These are phyloP conservation scores for Quercus phellos DNA, from an alignment of 331 rosid genomes.

Conservation along the genomic window DNA sequence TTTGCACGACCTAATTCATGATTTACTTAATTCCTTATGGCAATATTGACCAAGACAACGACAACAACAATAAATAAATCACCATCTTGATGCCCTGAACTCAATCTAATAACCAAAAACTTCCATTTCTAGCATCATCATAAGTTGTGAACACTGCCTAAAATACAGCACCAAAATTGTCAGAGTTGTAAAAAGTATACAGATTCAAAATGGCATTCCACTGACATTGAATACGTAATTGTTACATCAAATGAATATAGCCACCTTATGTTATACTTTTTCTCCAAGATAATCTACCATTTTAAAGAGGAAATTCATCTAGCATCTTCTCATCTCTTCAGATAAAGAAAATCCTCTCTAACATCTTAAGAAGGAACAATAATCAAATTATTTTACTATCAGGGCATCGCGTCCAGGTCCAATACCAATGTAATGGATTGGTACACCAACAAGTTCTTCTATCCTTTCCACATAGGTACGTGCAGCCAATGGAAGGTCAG, in stretches of 20 bases:
- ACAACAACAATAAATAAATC: background rate
- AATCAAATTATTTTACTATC: conserved; percentile 48
- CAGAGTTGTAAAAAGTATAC: background rate
- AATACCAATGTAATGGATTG: conserved; percentile 85
- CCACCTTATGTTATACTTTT: background rate
- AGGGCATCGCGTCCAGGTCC: conserved; percentile 97
- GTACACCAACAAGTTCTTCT: conserved; percentile 80
- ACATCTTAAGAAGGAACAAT: background rate
- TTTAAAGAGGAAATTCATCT: background rate
- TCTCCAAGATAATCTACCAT: background rate
- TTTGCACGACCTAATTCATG: background rate
- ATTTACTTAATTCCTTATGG: background rate
- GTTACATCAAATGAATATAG: background rate
- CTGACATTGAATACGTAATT: background rate
- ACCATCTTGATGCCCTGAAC: background rate
- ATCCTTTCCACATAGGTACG: conserved; percentile 71
- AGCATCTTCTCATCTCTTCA: conserved; percentile 3
- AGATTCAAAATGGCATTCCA: background rate
- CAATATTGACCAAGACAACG: background rate
- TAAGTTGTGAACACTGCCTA: background rate
- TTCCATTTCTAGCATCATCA: background rate
- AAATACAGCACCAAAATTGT: conserved; percentile 15
- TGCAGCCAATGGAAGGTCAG: conserved; percentile 83
- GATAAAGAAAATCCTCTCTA: conserved; percentile 10
- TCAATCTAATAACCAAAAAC: background rate